Base-by-base conservation (phyloP, 2,329 filamentous ascomycete species). In the Coniella lustricola region DNA sequence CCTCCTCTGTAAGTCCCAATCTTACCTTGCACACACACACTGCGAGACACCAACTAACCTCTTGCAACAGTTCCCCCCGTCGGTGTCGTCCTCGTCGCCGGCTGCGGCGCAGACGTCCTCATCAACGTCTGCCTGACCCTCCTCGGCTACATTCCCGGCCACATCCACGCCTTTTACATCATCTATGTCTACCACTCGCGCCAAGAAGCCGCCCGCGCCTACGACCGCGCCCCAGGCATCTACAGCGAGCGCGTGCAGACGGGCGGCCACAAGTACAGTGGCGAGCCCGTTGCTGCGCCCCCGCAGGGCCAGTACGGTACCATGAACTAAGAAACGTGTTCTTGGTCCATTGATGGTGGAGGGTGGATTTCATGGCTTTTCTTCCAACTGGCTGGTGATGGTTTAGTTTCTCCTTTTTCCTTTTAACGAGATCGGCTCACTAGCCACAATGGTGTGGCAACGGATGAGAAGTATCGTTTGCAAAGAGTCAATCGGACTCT, bases 161-260 rank as follows among this genome's bases (percentile, higher is more conserved):
- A 89, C 56, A 77, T 91, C 36, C 83, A 90, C 62, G 86, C 86
- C 37, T 90, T 90, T 65, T 93, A 90, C 63, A 57, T 89, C 53
- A 81, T 90, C 66, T 94, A 90, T 63, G 73, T 94, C 54, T 95
- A 90, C 70, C 91, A 84, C 65, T 79, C 87, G 59, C 84, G 84
- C 34, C 76, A 75, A 46, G 82, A 87, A 57, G 77, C 82, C 62
- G 74, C 75, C 2, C 67, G 73, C 39, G 68, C 74, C 17, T 68
- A 72, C 3, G 60, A 67, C 8, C 74, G 72, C 2, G 84, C 84
- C 1, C 81, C 85, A 0, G 84, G 84, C 22, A 77, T 90, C 16
- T 90, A 84, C 63, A 86, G 81, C 57, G 76, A 85, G 32, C 77
- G 78, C 32, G 78, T 90, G n/a, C 83, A 89, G 68, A 79, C 71